phyloP scores from a whole-genome alignment of 345 rosid species.

The Anacardium occidentale region DNA sequence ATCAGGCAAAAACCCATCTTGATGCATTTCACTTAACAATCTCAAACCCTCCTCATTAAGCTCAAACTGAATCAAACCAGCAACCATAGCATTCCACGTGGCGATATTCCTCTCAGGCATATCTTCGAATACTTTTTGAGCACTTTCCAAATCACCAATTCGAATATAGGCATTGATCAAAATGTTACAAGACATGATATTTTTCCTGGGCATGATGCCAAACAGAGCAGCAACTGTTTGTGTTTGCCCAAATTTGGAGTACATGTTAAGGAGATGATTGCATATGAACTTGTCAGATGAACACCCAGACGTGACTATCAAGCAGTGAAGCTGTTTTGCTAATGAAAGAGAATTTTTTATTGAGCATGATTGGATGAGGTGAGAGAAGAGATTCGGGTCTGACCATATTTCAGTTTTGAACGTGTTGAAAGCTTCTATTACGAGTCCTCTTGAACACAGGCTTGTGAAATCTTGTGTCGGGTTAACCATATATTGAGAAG shows the following conservation, averaged over 20 bases:
- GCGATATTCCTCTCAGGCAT: conserved; percentile 63
- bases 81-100: conserved; percentile 69
- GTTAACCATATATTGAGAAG: not conserved
- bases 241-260: conserved; percentile 60
- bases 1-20: conserved; percentile 49
- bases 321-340: conserved; percentile 67
- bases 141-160: conserved; percentile 47
- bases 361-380: conserved; percentile 54
- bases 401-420: conserved; percentile 52
- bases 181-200: conserved; percentile 77
- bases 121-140: conserved; percentile 58
- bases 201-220: conserved; percentile 44
- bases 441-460: conserved; percentile 53
- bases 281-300: conserved; percentile 55
- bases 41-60: conserved; percentile 52
- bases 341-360: conserved; percentile 28
- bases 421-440: conserved; percentile 55
- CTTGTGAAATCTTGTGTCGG: conserved; percentile 30
- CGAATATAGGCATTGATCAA: conserved; percentile 50
- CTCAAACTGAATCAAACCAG: conserved; percentile 55
- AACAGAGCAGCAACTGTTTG: conserved; percentile 44
- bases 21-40: conserved; percentile 54
- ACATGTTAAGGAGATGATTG: conserved; percentile 75
- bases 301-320: conserved; percentile 65
- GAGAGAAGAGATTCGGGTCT: conserved; percentile 55